A percentile compares a stretch with the other conserved stretches of the same genome.
phyloP scores from a whole-genome alignment of 2,329 filamentous ascomycete species.

The Onygenales sp. region DNA sequence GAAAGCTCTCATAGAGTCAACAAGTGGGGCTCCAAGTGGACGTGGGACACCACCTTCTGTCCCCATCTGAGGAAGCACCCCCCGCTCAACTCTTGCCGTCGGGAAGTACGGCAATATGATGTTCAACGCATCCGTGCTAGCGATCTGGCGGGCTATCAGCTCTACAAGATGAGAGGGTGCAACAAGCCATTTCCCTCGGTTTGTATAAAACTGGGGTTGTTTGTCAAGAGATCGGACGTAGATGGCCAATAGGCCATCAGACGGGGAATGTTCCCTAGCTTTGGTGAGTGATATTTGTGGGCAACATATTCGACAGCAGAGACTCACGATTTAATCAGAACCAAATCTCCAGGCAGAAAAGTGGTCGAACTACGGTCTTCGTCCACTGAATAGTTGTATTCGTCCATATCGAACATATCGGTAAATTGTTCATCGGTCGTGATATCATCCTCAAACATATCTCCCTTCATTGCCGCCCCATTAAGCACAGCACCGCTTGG shows the following conservation, averaged over 20 bases:
- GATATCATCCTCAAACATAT: constrained; percentile 10
- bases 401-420: constrained; percentile 5
- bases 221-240: constrained; percentile 32
- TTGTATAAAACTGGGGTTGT: constrained; percentile 35
- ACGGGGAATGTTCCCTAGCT: constrained; percentile 8
- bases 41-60: constrained; percentile 34
- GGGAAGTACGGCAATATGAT: constrained; percentile 45
- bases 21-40: constrained; percentile 24
- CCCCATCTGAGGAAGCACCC: constrained; percentile 22
- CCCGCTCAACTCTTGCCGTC: constrained; percentile 16
- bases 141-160: constrained; percentile 42
- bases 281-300: constrained; percentile 8
- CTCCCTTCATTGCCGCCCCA: constrained; percentile 3
- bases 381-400: constrained; percentile 13
- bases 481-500: background rate
- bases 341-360: constrained; percentile 33
- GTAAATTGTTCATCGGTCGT: constrained; percentile 1
- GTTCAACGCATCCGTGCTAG: constrained; percentile 35
- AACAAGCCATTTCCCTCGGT: constrained; percentile 34
- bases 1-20: constrained; percentile 27
- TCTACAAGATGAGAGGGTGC: constrained; percentile 29
- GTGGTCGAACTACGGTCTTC: constrained; percentile 23
- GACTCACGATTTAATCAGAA: constrained; percentile 25
- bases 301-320: constrained; percentile 5
- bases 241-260: constrained; percentile 25